A percentile compares a stretch with the other conserved stretches of the same genome.
These are phyloP conservation scores for Veloboletus limbatus DNA, from an alignment of 1,284 basidiomycete genomes.

Conservation along the genomic window DNA sequence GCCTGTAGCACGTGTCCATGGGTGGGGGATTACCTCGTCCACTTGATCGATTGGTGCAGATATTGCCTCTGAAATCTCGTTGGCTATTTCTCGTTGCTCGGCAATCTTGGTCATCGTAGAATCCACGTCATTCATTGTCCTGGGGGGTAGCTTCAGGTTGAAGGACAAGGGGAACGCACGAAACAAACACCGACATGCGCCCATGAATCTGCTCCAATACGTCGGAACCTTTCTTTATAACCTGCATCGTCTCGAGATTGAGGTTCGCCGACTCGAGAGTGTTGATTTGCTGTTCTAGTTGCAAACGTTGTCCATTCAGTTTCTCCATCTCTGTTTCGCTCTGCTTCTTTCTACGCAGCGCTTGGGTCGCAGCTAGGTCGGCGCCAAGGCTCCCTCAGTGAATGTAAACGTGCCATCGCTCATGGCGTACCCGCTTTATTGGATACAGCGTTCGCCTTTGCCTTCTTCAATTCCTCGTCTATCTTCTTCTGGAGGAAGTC, in stretches of 20 bases:
- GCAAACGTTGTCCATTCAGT: constrained; percentile 84
- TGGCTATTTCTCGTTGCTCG: constrained; percentile 92
- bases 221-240: constrained; percentile 95
- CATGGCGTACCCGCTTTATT: constrained; percentile 84
- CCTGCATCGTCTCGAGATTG: constrained; percentile 97
- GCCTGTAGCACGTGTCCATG: background rate
- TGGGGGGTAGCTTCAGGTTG: constrained; percentile 32
- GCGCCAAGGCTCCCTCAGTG: constrained; percentile 7
- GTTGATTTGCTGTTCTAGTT: constrained; percentile 96
- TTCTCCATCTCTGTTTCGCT: constrained; percentile 88
- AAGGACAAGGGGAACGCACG: background rate
- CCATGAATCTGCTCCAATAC: constrained; percentile 93
- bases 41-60: constrained; percentile 72
- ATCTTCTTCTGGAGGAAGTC: constrained; percentile 97
- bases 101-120: constrained; percentile 87
- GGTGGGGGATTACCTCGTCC: constrained; percentile 66
- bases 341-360: constrained; percentile 94
- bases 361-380: constrained; percentile 63
- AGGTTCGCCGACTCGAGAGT: constrained; percentile 97
- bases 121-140: constrained; percentile 91
- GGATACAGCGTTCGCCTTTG: constrained; percentile 87
- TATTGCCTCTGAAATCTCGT: constrained; percentile 95
- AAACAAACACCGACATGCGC: constrained; percentile 66
- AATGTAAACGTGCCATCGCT: constrained; percentile 5
- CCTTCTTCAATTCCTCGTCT: constrained; percentile 91